Evolutionary conservation across 2,329 filamentous ascomycete genomes (phyloP), one percentile per base, ranked within the genome.

Genomic region (Metarhizium guizhouense): DNA sequence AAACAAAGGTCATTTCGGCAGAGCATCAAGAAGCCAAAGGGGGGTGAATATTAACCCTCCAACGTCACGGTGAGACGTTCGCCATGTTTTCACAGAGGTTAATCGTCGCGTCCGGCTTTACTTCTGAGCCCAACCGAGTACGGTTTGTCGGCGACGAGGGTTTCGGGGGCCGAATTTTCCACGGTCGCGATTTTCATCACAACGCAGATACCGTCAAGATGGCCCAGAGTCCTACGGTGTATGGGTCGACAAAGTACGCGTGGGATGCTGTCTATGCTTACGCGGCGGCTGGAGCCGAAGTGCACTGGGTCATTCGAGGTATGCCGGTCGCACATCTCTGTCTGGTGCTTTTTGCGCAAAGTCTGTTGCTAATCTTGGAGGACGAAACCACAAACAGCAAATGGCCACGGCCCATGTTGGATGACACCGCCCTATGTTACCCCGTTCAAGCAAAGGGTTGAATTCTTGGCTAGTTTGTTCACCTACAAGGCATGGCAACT

Each of bases 261-360:
- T 86, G 79, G 73, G 85, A 88, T 66, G 76, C 80, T 11, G 82
- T 82, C 0, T 86, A 87, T 60, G 74, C 80, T 1, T 84, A 82
- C 60, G 84, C 79, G 2, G 73, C 72, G 6, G 72, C 74, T 32
- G 82, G 80, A 1, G 71, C 80, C 36, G 68, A 77, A 54, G 83
- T 85, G 1, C 73, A 85, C 49, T 80, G 83, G 76, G 72, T 87
- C 6, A 82, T 86, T 53, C 74, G 84, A 59, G 70, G 75, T 75
- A 61, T 52, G 67, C 58, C 14, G 13, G 29, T 14, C 42, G 16
- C 18, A 4, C n/a, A 1, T 2, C 47, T 6, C 18, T 5, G n/a
- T n/a, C n/a, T n/a, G n/a, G n/a, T 2, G 13, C 0, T 13, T 40
- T 7, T 18, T 18, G 20, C 38, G 32, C 10, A 16, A n/a, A 43